Percentiles rank a stretch among this genome's conserved stretches.
Conservation (phyloP, 495 filamentous ascomycete species). For the Lophium mytilinum region DNA sequence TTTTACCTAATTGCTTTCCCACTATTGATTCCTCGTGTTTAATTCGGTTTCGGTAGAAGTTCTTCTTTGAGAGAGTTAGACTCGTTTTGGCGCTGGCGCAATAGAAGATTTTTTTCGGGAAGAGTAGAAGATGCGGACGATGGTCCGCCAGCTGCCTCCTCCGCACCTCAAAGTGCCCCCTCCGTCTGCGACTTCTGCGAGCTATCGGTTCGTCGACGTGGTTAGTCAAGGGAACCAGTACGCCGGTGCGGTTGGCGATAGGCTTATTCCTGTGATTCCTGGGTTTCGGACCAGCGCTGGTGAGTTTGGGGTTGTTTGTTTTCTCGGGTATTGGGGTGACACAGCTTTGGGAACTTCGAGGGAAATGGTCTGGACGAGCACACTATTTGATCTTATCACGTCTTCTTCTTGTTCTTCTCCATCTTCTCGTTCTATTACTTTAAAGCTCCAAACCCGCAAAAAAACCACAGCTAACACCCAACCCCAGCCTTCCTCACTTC, state of each 20-base stretch:
- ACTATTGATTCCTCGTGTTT: too few species aligned
- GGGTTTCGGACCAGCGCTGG: conserved; percentile 33
- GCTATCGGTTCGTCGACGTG: not conserved
- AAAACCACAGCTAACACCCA: not conserved
- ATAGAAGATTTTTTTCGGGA: too few species aligned
- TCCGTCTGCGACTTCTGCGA: conserved; percentile 6
- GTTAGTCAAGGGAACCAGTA: conserved; percentile 1
- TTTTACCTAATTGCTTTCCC: not conserved
- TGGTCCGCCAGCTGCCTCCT: conserved; percentile 12
- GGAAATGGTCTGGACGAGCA: too few species aligned
- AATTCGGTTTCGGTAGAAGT: too few species aligned
- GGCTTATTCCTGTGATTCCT: conserved; percentile 28
- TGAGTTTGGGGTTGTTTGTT: conserved; percentile 14
- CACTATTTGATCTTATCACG: too few species aligned
- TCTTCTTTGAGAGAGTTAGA: too few species aligned
- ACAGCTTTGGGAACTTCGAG: not conserved
- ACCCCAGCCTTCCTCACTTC: conserved; percentile 34
- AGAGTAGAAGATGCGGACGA: not conserved
- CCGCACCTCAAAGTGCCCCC: conserved; percentile 5
- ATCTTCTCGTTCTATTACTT: too few species aligned
- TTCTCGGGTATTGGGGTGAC: not conserved
- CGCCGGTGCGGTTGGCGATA: conserved; percentile 4
- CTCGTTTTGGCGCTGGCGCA: too few species aligned
- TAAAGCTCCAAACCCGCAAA: not conserved
- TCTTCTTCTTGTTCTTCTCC: too few species aligned